phyloP scores from a whole-genome alignment of 352 stramenopile species.

The Pythium rishiriense region DNA sequence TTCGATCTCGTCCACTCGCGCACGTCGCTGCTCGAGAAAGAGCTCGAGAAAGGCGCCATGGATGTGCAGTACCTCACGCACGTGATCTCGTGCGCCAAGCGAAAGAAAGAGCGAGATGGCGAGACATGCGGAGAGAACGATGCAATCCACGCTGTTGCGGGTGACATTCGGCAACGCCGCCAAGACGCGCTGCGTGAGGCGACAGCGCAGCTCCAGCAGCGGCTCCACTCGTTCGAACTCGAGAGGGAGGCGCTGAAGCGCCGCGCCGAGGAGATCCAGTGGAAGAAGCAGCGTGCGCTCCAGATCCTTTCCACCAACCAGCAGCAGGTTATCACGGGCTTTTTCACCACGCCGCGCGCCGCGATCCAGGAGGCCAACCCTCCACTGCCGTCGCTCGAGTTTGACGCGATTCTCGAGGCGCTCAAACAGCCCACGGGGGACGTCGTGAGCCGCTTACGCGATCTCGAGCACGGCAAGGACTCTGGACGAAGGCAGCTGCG shows the following conservation, averaged over 20 bases:
- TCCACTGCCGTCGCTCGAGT: slow-evolving; percentile 30
- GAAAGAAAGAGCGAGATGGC: background rate
- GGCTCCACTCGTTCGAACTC: slow-evolving; percentile 40
- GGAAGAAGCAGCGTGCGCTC: slow-evolving; percentile 46
- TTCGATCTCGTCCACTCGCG: slow-evolving; percentile 46
- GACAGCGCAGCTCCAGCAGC: slow-evolving; percentile 32
- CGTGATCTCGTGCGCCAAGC: slow-evolving; percentile 30
- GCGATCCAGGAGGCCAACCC: slow-evolving; percentile 16
- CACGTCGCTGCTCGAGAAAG: slow-evolving; percentile 44
- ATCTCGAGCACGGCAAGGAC: slow-evolving; percentile 26
- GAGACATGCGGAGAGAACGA: background rate
- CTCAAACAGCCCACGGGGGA: slow-evolving; percentile 39
- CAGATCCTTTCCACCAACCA: slow-evolving; percentile 64
- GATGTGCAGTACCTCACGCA: slow-evolving; percentile 53
- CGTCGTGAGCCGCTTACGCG: slow-evolving; percentile 33
- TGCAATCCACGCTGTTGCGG: slow-evolving; percentile 27
- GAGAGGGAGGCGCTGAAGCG: slow-evolving; percentile 38
- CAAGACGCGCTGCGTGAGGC: slow-evolving; percentile 36
- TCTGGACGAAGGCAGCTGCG: slow-evolving; percentile 27
- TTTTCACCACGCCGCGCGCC: slow-evolving; percentile 33
- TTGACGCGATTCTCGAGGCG: slow-evolving; percentile 36
- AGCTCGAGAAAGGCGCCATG: slow-evolving; percentile 44
- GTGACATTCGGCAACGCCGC: slow-evolving; percentile 38
- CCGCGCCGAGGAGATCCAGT: slow-evolving; percentile 36
- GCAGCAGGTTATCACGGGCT: slow-evolving; percentile 47